Evolutionary conservation across 2,329 filamentous ascomycete species (phyloP).

Genomic region (Penicillium sclerotiorum): DNA sequence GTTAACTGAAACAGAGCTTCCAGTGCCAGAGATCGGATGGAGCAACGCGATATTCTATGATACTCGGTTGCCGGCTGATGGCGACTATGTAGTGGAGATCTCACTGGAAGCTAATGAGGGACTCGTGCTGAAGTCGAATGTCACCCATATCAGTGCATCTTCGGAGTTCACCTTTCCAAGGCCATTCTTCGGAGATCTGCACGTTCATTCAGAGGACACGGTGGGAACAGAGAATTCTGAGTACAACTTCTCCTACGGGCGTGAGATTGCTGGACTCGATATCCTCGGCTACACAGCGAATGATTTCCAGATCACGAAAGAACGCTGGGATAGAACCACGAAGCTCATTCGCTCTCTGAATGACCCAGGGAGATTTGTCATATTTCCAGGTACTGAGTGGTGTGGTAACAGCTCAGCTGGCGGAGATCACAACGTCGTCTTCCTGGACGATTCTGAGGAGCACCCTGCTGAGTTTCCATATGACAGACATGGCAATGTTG

Average conservation of each 20-base stretch:
- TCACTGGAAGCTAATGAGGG: slow-evolving; percentile 1
- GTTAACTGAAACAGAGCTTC: not conserved
- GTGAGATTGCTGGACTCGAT: slow-evolving; percentile 13
- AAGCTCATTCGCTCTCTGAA: slow-evolving; percentile 12
- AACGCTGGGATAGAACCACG: slow-evolving; percentile 12
- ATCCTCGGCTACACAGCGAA: slow-evolving; percentile 18
- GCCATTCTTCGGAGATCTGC: slow-evolving; percentile 11
- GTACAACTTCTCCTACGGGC: slow-evolving; percentile 18
- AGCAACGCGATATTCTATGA: slow-evolving; percentile 12
- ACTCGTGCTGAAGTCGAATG: not conserved
- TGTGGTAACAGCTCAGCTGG: slow-evolving; percentile 16
- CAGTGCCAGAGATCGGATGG: slow-evolving; percentile 5
- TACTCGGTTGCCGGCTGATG: not conserved
- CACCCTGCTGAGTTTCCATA: slow-evolving; percentile 13
- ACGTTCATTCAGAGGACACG: slow-evolving; percentile 17
- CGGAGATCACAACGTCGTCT: slow-evolving; percentile 16
- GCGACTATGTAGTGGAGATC: slow-evolving; percentile 4
- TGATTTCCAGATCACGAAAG: slow-evolving; percentile 18
- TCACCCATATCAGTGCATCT: not conserved
- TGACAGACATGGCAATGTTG: slow-evolving; percentile 14
- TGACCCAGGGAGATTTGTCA: slow-evolving; percentile 10
- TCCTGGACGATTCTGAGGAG: slow-evolving; percentile 8
- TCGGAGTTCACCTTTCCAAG: slow-evolving; percentile 5
- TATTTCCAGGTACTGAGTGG: slow-evolving; percentile 17
- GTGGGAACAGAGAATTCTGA: slow-evolving; percentile 11